Evolutionary conservation across 495 filamentous ascomycete species (phyloP).

Genomic region (Xylaria longipes): DNA sequence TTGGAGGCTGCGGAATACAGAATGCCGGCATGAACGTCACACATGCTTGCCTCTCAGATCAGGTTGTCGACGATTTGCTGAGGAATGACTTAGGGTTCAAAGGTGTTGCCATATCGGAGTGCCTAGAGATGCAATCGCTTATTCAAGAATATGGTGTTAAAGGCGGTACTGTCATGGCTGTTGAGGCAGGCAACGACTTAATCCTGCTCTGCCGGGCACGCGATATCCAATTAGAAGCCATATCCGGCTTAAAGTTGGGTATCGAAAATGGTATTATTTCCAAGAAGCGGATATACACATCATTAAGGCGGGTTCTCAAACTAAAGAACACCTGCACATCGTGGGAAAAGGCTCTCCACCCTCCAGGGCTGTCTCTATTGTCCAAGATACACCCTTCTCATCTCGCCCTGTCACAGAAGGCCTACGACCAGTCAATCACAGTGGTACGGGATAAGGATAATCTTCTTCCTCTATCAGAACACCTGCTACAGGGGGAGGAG

Average conservation of each 20-base stretch:
- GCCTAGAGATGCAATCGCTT: slow-evolving; percentile 92
- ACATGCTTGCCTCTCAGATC: slow-evolving; percentile 89
- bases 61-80: slow-evolving; percentile 85
- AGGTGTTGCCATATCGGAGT: slow-evolving; percentile 92
- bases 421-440: slow-evolving; percentile 86
- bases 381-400: slow-evolving; percentile 82
- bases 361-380: slow-evolving; percentile 71
- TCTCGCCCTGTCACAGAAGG: slow-evolving; percentile 75
- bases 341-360: slow-evolving; percentile 84
- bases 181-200: slow-evolving; percentile 89
- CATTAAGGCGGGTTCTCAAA: slow-evolving; percentile 71
- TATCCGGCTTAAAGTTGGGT: slow-evolving; percentile 81
- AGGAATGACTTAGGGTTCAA: slow-evolving; percentile 83
- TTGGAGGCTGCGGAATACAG: slow-evolving; percentile 86
- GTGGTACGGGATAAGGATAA: slow-evolving; percentile 83
- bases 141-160: slow-evolving; percentile 92
- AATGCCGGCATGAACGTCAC: slow-evolving; percentile 88
- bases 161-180: slow-evolving; percentile 90
- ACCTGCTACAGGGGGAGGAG: slow-evolving; percentile 81
- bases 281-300: slow-evolving; percentile 74
- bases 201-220: slow-evolving; percentile 85
- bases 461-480: slow-evolving; percentile 76
- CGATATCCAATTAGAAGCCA: slow-evolving; percentile 83
- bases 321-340: slow-evolving; percentile 80
- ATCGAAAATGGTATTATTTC: slow-evolving; percentile 85